Conservation (phyloP, 2,329 filamentous ascomycete genomes). For the Triangularia setosa region DNA sequence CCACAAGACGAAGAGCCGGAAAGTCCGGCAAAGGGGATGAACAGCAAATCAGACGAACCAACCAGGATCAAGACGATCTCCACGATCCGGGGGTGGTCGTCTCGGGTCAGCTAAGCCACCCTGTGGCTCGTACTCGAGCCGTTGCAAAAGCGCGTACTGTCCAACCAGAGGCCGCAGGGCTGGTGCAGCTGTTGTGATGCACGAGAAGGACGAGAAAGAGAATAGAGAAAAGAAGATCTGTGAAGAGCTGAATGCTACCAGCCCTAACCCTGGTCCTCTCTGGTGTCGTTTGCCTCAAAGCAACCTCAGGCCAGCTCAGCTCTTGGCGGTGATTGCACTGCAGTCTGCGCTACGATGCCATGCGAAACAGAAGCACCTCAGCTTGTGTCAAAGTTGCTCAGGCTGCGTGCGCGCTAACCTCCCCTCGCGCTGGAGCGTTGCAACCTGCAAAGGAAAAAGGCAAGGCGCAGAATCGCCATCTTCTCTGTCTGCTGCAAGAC, state of each 20-base stretch:
- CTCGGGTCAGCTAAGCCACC: not conserved
- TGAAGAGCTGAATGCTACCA: not conserved
- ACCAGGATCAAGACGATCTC: not conserved
- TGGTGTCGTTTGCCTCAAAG: constrained; percentile 1
- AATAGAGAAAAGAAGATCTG: not conserved
- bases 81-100: not conserved
- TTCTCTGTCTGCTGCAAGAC: not conserved
- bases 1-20: not conserved
- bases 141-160: not conserved
- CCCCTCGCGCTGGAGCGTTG: not conserved
- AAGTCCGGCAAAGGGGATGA: not conserved
- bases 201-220: not conserved
- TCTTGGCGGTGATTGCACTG: not conserved
- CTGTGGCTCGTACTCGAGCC: not conserved
- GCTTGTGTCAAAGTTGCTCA: not conserved
- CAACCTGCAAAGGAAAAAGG: not conserved
- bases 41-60: not conserved
- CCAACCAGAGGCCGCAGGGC: constrained; percentile 1
- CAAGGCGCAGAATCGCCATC: not conserved
- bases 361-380: not conserved
- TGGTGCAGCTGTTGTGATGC: not conserved
- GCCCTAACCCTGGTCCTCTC: not conserved
- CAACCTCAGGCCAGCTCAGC: not conserved
- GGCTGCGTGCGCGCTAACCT: not conserved
- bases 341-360: not conserved